phyloP scores from a whole-genome alignment of 2,329 filamentous ascomycete species.

The Aspergillus sojae region DNA sequence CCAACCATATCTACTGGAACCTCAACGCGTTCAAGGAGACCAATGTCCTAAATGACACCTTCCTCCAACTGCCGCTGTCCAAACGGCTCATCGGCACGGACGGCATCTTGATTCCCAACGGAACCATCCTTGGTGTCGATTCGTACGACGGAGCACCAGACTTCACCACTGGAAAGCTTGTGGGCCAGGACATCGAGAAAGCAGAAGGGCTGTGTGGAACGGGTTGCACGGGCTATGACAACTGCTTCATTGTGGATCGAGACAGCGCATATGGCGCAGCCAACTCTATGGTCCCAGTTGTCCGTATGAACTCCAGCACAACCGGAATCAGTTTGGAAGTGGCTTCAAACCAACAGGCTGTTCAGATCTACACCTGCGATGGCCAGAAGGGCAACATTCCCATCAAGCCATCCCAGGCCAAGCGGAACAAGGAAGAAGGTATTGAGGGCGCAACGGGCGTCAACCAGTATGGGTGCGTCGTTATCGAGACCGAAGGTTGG shows the following conservation, averaged over 20 bases:
- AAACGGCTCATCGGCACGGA: conserved; percentile 50
- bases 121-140: conserved; percentile 74
- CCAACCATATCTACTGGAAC: conserved; percentile 57
- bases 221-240: conserved; percentile 83
- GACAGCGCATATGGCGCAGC: conserved; percentile 36
- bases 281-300: conserved; percentile 48
- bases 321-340: conserved; percentile 84
- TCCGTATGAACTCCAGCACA: conserved; percentile 66
- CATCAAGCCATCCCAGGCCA: conserved; percentile 45
- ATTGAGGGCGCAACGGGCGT: conserved; percentile 49
- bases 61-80: conserved; percentile 49
- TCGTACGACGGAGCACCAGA: conserved; percentile 54
- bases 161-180: conserved; percentile 78
- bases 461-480: conserved; percentile 77
- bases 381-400: conserved; percentile 67
- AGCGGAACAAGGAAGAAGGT: conserved; percentile 60
- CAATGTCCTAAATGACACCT: conserved; percentile 48
- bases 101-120: conserved; percentile 73
- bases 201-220: conserved; percentile 75
- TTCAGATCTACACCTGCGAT: conserved; percentile 86
- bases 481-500: conserved; percentile 90
- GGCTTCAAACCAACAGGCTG: conserved; percentile 79
- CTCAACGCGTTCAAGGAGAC: conserved; percentile 50
- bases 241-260: conserved; percentile 52
- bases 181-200: conserved; percentile 69